Percentiles rank a stretch among this genome's conserved stretches.
Evolutionary conservation across 352 stramenopile species (phyloP).

Genomic region (Phytophthora nicotianae): DNA sequence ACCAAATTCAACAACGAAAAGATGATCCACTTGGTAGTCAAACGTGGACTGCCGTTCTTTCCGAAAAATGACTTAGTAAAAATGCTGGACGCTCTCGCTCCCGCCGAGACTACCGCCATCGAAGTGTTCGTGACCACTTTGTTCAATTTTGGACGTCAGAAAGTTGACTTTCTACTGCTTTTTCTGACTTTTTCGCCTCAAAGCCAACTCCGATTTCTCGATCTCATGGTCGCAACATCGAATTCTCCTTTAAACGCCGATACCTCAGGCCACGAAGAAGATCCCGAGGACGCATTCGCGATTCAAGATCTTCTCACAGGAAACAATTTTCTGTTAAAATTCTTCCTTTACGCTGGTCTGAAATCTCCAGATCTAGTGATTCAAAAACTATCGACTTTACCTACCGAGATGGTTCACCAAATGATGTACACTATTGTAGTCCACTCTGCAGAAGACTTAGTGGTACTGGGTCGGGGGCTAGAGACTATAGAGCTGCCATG

Average conservation of each 20-base stretch:
- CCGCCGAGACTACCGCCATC: slow-evolving; percentile 32
- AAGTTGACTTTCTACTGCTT: slow-evolving; percentile 41
- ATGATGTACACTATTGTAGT: slow-evolving; percentile 36
- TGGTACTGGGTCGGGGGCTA: slow-evolving; percentile 46
- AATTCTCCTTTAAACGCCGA: slow-evolving; percentile 19
- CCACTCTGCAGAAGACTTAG: slow-evolving; percentile 42
- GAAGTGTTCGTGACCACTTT: slow-evolving; percentile 47
- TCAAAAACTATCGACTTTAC: slow-evolving; percentile 47
- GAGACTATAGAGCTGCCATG: slow-evolving; percentile 36
- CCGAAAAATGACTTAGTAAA: slow-evolving; percentile 52
- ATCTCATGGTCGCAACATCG: slow-evolving; percentile 35
- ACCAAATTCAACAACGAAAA: slow-evolving; percentile 58
- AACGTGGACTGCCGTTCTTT: slow-evolving; percentile 36
- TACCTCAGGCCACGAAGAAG: background rate
- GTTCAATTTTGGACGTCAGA: slow-evolving; percentile 39
- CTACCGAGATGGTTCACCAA: slow-evolving; percentile 18
- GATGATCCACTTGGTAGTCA: slow-evolving; percentile 46
- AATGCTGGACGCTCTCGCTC: slow-evolving; percentile 51
- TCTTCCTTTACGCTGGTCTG: slow-evolving; percentile 53
- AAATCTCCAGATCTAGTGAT: slow-evolving; percentile 46
- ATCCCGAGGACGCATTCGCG: slow-evolving; percentile 16
- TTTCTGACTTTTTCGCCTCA: slow-evolving; percentile 48
- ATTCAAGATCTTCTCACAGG: background rate
- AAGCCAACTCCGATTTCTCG: slow-evolving; percentile 42
- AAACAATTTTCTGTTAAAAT: slow-evolving; percentile 44